Evolutionary conservation across 768 basidiomycete species (phyloP).

Genomic region (Termitomyces titanicus): DNA sequence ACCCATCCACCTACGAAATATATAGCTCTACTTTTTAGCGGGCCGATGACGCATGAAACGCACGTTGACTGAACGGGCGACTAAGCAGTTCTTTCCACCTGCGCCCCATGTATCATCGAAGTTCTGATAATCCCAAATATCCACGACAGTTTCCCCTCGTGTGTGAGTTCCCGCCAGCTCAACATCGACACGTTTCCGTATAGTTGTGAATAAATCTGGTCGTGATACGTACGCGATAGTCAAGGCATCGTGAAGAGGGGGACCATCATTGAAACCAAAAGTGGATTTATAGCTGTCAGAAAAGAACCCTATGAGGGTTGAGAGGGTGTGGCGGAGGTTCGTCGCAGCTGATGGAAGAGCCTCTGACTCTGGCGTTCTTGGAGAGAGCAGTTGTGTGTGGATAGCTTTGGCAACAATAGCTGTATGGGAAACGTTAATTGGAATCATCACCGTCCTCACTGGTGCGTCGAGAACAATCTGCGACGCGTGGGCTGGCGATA

Average conservation of each 20-base stretch:
- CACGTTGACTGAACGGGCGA: constrained; percentile 68
- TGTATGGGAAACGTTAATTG: constrained; percentile 85
- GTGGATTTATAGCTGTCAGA: constrained; percentile 66
- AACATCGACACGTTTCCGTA: constrained; percentile 78
- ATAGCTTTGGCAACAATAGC: constrained; percentile 65
- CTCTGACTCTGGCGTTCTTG: constrained; percentile 16
- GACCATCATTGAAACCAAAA: constrained; percentile 82
- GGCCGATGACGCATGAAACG: constrained; percentile 13
- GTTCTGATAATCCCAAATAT: constrained; percentile 61
- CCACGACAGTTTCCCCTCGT: constrained; percentile 77
- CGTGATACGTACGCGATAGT: constrained; percentile 72
- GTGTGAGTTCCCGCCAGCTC: constrained; percentile 67
- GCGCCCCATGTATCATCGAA: constrained; percentile 72
- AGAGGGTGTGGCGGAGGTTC: constrained; percentile 67
- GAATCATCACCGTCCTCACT: constrained; percentile 71
- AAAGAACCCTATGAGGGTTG: constrained; percentile 73
- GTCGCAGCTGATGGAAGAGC: constrained; percentile 31
- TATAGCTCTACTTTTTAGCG: not conserved
- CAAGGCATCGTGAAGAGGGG: constrained; percentile 84
- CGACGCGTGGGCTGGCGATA: constrained; percentile 64
- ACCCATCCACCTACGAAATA: constrained; percentile 50
- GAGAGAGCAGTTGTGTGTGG: constrained; percentile 50
- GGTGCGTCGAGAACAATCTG: constrained; percentile 77
- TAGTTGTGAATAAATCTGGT: constrained; percentile 62
- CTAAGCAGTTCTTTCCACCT: constrained; percentile 71